Evolutionary conservation across 2,329 filamentous ascomycete species (phyloP), one percentile per base, ranked within the genome.

Genomic region (Colletotrichum aenigma): DNA sequence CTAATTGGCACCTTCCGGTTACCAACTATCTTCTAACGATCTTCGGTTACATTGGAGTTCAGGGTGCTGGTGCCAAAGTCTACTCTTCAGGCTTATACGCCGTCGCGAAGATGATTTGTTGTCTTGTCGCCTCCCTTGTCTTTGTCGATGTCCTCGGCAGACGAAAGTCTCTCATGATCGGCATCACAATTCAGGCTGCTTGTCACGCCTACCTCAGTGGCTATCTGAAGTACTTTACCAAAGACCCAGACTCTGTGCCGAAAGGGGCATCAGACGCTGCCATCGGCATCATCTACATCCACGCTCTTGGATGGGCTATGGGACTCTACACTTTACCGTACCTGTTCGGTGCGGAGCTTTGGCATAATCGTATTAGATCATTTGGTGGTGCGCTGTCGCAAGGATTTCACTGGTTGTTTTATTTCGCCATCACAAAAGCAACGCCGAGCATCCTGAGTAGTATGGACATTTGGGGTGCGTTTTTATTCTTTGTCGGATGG

Each of bases 91-190:
- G 82, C 66, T 85, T 88, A 79, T 88, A 88, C 69, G 82, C 81
- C 7, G 77, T 88, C 30, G 80, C 85, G 48, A 88, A 88, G 78
- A 84, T 88, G 69, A 83, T 83, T 68, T 86, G 81, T 74, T 82
- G 82, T 8, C 65, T 88, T 2, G 82, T 85, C 7, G 85, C 86
- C 7, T 83, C 83, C 2, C 84, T 88, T 67, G 85, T 88, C 78
- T 84, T 88, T 71, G 83, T 87, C 30, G 87, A 88, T 67, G 85
- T 84, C 21, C 79, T 88, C 7, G 86, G 87, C 4, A 82, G 85
- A 18, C 81, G 84, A 15, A 82, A 80, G 26, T 83, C 82, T 9
- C 80, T 87, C 2, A 84, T 87, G 34, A 73, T 84, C 2, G 82
- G 82, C 18, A 80, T 80, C n/a, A 76, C 76, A 0, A 75, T 81